Evolutionary conservation across 2,329 filamentous ascomycete genomes (phyloP).

Genomic region (Pseudofabraea citricarpa): DNA sequence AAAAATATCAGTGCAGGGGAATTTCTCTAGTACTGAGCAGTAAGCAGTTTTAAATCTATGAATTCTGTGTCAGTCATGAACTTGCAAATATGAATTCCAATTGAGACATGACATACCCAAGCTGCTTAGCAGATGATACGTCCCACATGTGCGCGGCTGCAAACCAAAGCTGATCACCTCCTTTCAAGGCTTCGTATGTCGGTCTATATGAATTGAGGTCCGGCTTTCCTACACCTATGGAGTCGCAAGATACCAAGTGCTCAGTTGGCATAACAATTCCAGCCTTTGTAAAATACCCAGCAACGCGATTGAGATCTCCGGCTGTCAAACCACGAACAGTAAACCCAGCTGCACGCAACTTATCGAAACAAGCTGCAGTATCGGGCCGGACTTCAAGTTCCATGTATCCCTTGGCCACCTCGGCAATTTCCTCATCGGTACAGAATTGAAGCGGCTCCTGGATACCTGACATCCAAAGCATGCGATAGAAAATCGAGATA

Average conservation of each 20-base stretch:
- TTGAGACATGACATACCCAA: background rate
- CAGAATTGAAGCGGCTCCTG: slow-evolving; percentile 35
- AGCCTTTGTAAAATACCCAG: slow-evolving; percentile 44
- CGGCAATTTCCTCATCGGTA: slow-evolving; percentile 36
- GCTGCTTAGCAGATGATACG: slow-evolving; percentile 41
- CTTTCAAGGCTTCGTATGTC: slow-evolving; percentile 35
- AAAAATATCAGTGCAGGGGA: slow-evolving; percentile 42
- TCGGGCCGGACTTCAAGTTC: slow-evolving; percentile 34
- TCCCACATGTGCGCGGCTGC: slow-evolving; percentile 58
- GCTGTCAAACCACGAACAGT: slow-evolving; percentile 50
- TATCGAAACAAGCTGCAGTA: slow-evolving; percentile 35
- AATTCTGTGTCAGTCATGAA: background rate
- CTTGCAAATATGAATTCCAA: background rate
- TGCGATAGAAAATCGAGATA: slow-evolving; percentile 43
- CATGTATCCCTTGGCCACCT: slow-evolving; percentile 34
- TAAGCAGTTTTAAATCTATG: slow-evolving; percentile 33
- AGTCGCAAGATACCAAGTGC: slow-evolving; percentile 48
- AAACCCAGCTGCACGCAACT: slow-evolving; percentile 40
- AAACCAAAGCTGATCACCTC: slow-evolving; percentile 43
- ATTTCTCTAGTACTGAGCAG: slow-evolving; percentile 45
- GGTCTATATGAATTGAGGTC: slow-evolving; percentile 40
- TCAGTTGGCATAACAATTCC: slow-evolving; percentile 45
- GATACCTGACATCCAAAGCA: slow-evolving; percentile 39
- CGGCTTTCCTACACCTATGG: slow-evolving; percentile 44
- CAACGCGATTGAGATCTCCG: slow-evolving; percentile 43